These are phyloP conservation scores for Hanseniaspora uvarum DNA, from an alignment of 1,139 yeast genomes.

Conservation along the genomic window DNA sequence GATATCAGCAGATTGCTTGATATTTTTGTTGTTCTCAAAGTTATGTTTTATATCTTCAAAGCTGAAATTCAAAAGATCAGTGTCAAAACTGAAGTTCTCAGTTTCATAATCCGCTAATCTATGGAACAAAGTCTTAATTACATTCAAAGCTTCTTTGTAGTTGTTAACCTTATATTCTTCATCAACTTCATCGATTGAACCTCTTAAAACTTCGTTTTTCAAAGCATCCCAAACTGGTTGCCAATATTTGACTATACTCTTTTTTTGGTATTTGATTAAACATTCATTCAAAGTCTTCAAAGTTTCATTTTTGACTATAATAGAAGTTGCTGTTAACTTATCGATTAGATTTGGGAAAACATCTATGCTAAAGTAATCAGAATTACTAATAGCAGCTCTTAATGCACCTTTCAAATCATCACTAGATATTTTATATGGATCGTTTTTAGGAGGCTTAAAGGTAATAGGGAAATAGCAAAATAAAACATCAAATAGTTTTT, in stretches of 20 bases:
- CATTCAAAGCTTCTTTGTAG: conserved; percentile 40
- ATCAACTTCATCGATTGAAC: conserved; percentile 44
- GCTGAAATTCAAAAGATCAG: conserved; percentile 35
- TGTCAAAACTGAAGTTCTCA: conserved; percentile 30
- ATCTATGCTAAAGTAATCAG: conserved; percentile 57
- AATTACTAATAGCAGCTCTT: conserved; percentile 51
- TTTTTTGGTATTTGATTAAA: conserved; percentile 41
- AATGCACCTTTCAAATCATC: conserved; percentile 56
- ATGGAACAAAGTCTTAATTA: conserved; percentile 38
- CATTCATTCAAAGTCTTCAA: conserved; percentile 53
- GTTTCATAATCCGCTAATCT: conserved; percentile 28
- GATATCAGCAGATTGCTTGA: conserved; percentile 52
- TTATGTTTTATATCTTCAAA: conserved; percentile 50
- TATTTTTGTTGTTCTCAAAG: conserved; percentile 43
- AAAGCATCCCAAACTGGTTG: conserved; percentile 74
- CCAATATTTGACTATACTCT: conserved; percentile 51
- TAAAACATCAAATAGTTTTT: conserved; percentile 72
- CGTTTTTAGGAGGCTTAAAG: conserved; percentile 84
- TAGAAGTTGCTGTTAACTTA: conserved; percentile 74
- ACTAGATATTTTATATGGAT: conserved; percentile 76
- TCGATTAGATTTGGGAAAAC: conserved; percentile 70
- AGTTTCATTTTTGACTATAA: conserved; percentile 66
- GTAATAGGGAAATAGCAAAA: conserved; percentile 96
- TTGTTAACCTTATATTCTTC: conserved; percentile 31
- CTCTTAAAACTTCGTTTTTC: conserved; percentile 76